These are phyloP conservation scores for Aspergillus unguis DNA, from an alignment of 2,329 filamentous ascomycete species.

Conservation along the genomic window DNA sequence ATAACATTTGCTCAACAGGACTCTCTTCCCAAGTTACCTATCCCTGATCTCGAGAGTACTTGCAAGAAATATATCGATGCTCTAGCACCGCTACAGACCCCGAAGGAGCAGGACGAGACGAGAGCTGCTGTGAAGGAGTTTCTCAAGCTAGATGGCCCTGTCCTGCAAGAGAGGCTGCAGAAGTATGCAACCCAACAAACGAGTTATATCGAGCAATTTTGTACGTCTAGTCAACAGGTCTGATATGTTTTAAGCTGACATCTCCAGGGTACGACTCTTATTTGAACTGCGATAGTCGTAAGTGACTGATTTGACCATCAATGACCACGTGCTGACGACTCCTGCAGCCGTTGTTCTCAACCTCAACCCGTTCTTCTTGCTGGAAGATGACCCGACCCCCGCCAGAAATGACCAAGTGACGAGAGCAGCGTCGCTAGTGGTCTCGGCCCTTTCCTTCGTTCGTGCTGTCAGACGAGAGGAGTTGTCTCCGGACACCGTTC, in stretches of 20 bases:
- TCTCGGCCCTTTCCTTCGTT: conserved; percentile 88
- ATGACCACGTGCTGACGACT: conserved; percentile 13
- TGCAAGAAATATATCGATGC: conserved; percentile 76
- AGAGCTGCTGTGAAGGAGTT: conserved; percentile 79
- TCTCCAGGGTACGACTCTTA: conserved; percentile 92
- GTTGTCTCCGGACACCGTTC: conserved; percentile 80
- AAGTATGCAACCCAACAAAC: conserved; percentile 85
- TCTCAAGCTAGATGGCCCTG: conserved; percentile 72
- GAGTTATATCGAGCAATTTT: conserved; percentile 98
- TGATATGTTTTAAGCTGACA: conserved; percentile 7
- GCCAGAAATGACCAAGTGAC: conserved; percentile 96
- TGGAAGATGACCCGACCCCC: conserved; percentile 96
- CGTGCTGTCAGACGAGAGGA: conserved; percentile 90
- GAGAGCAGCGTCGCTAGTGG: conserved; percentile 82
- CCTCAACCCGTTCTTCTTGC: conserved; percentile 93
- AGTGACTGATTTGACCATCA: conserved; percentile 18
- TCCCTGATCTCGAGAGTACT: conserved; percentile 78
- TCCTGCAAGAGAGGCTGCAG: conserved; percentile 83
- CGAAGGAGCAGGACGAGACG: conserved; percentile 79
- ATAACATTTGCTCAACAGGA: conserved; percentile 90
- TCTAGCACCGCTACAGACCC: conserved; percentile 74
- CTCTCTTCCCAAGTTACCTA: conserved; percentile 83
- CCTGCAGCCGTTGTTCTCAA: conserved; percentile 77
- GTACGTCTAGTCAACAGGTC: conserved; percentile 54
- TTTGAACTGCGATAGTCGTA: conserved; percentile 88